Percentiles rank a stretch among this genome's conserved stretches.
These are phyloP conservation scores for Pythium folliculosum DNA, from an alignment of 352 stramenopile genomes.

Conservation along the genomic window DNA sequence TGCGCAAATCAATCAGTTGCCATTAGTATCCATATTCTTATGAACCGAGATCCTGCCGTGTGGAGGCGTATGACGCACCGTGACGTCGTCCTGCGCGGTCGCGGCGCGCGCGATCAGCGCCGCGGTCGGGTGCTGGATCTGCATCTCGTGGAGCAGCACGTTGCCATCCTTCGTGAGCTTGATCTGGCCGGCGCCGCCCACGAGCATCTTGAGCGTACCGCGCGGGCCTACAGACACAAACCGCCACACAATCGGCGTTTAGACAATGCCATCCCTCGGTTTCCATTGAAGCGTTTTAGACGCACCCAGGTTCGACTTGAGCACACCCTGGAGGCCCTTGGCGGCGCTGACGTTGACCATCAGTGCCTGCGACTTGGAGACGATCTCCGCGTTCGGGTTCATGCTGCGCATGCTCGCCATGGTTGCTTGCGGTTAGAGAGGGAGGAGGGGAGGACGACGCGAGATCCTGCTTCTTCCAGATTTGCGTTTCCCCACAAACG, in stretches of 20 bases:
- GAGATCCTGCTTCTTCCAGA: conserved; percentile 30
- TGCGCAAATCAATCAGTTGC: conserved; percentile 18
- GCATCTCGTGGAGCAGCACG: conserved; percentile 99
- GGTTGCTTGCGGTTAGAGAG: conserved; percentile 1
- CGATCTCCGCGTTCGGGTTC: conserved; percentile 97
- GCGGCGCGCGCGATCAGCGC: conserved; percentile 97
- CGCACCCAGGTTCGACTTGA: conserved; percentile 92
- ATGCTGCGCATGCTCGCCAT: conserved; percentile 83
- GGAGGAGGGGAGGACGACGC: not conserved
- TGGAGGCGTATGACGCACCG: conserved; percentile 33
- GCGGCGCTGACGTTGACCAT: conserved; percentile 98
- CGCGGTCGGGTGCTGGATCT: conserved; percentile 99
- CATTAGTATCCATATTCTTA: not conserved
- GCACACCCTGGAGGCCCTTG: conserved; percentile 95
- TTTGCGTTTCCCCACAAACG: conserved; percentile 14
- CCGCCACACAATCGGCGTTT: not conserved
- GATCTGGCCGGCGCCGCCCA: conserved; percentile 98
- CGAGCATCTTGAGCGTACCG: conserved; percentile 99
- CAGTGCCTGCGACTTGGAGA: conserved; percentile 94
- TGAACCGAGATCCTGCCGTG: not conserved
- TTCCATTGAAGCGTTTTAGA: not conserved
- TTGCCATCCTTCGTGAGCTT: conserved; percentile 99
- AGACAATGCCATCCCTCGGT: not conserved
- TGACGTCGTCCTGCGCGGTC: conserved; percentile 96
- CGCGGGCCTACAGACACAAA: conserved; percentile 80